These are phyloP conservation scores for Musa beccarii DNA, from an alignment of 176 grass and related monocot genomes.

Conservation along the genomic window DNA sequence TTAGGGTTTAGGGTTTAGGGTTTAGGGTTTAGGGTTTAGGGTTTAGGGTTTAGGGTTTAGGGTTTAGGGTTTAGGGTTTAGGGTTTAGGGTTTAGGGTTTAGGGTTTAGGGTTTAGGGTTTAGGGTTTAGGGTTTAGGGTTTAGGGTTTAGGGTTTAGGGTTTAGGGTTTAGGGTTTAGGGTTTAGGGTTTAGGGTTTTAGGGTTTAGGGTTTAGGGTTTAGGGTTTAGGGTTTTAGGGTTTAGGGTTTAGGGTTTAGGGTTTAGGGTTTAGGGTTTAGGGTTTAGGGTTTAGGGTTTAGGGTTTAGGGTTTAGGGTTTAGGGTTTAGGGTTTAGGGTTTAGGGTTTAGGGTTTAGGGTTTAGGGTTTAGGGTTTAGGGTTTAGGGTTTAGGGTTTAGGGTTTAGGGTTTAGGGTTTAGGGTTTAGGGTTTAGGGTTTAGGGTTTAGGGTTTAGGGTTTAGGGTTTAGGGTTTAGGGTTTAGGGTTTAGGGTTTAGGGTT, in stretches of 20 bases:
- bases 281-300: slow-evolving; percentile 11
- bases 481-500: slow-evolving; percentile 10
- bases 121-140: not conserved
- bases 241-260: slow-evolving; percentile 8
- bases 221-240: no score
- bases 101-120: slow-evolving; percentile 3
- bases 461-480: slow-evolving; percentile 16
- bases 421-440: slow-evolving; percentile 13
- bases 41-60: slow-evolving; percentile 3
- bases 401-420: slow-evolving; percentile 11
- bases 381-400: slow-evolving; percentile 12
- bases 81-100: slow-evolving; percentile 3
- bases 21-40: slow-evolving; percentile 3
- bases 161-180: slow-evolving; percentile 10
- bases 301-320: slow-evolving; percentile 11
- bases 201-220: slow-evolving; percentile 14
- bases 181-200: slow-evolving; percentile 8
- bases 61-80: slow-evolving; percentile 3
- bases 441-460: slow-evolving; percentile 7
- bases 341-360: slow-evolving; percentile 6
- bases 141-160: slow-evolving; percentile 11
- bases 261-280: slow-evolving; percentile 13
- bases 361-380: slow-evolving; percentile 12
- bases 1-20: slow-evolving; percentile 3
- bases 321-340: slow-evolving; percentile 12